Conservation (phyloP, 1,284 basidiomycete species). For the Fomitiporia mediterranea region DNA sequence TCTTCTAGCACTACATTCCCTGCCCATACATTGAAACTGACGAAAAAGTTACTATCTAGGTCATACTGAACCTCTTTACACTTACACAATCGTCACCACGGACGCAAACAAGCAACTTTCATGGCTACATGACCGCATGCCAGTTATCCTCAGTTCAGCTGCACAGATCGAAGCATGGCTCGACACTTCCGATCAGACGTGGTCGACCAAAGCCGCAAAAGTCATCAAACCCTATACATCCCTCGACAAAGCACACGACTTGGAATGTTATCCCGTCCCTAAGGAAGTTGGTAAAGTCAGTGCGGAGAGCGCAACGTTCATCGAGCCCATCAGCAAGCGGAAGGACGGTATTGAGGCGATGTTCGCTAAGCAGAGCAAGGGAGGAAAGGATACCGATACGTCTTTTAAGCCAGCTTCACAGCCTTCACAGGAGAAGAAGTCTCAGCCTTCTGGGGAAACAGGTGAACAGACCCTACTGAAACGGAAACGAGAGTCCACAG, state of each 20-base stretch:
- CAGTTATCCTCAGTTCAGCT: slow-evolving; percentile 70
- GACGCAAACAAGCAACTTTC: slow-evolving; percentile 58
- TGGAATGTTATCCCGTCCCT: slow-evolving; percentile 85
- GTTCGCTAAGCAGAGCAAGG: slow-evolving; percentile 61
- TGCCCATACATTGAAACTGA: too few species aligned
- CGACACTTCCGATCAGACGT: slow-evolving; percentile 61
- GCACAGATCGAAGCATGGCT: slow-evolving; percentile 74
- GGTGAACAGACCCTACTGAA: not conserved
- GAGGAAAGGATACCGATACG: not conserved
- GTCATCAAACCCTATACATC: slow-evolving; percentile 60
- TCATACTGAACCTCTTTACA: slow-evolving; percentile 59
- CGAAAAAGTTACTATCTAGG: slow-evolving; percentile 34
- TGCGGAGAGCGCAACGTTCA: slow-evolving; percentile 75
- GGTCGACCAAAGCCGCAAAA: slow-evolving; percentile 55
- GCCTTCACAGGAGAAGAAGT: not conserved
- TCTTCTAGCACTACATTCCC: too few species aligned
- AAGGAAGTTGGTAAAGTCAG: slow-evolving; percentile 91
- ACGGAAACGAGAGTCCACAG: slow-evolving; percentile 1
- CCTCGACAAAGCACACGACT: slow-evolving; percentile 39
- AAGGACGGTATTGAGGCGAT: slow-evolving; percentile 89
- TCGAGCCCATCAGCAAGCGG: slow-evolving; percentile 73
- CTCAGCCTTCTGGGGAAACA: not conserved
- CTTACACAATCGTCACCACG: slow-evolving; percentile 90
- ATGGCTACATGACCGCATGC: slow-evolving; percentile 92
- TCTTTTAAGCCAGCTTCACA: not conserved